Base-by-base conservation (phyloP, 2,329 filamentous ascomycete genomes). In the Magnaporthiopsis poae region DNA sequence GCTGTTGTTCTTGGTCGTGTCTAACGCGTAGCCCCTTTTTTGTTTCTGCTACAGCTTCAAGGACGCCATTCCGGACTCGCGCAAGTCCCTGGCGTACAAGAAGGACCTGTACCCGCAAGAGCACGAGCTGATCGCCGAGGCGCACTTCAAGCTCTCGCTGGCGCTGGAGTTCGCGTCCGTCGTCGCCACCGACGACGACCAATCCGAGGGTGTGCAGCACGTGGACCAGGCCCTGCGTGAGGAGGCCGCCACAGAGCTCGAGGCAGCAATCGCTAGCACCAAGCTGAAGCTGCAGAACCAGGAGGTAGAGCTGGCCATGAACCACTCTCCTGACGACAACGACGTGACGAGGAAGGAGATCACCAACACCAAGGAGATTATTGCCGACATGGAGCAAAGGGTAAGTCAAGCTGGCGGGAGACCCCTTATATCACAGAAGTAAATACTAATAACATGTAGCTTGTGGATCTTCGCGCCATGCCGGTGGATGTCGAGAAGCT, bases 141-240 rank as follows among this genome's bases (percentile, higher is more conserved):
- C 91, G 21, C 92, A 99, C 80, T 99, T 90, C 81, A 98, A 97
- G 79, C 88, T 99, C 33, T 96, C 94, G 0, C 85, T 99, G 21
- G 95, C 95, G 0, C 84, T 99, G 35, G 95, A 99, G 75, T 98
- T 98, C 72, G 91, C 91, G 4, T 95, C 92, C 0, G 86, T 95
- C 62, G 90, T 88, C 7, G 83, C 81, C 25, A 82, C 85, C 1
- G 84, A 84, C 21, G 82, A 84, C 61, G 78, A 80, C 27, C 78
- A 79, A n/a, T 76, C 76, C 15, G 77, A 77, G 36, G 77, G 66
- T 65, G 72, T 67, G 70, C 85, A 78, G 78, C 81, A 78, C 68
- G 81, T 92, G 66, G 89, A 92, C 74, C 88, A 91, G 75, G 80
- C 77, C 18, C 80, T 92, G 73, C 84, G 90, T 64, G 86, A 88